A percentile compares a stretch with the other conserved stretches of the same genome.
Conservation (phyloP, 495 filamentous ascomycete genomes). For the Endocarpon pusillum region DNA sequence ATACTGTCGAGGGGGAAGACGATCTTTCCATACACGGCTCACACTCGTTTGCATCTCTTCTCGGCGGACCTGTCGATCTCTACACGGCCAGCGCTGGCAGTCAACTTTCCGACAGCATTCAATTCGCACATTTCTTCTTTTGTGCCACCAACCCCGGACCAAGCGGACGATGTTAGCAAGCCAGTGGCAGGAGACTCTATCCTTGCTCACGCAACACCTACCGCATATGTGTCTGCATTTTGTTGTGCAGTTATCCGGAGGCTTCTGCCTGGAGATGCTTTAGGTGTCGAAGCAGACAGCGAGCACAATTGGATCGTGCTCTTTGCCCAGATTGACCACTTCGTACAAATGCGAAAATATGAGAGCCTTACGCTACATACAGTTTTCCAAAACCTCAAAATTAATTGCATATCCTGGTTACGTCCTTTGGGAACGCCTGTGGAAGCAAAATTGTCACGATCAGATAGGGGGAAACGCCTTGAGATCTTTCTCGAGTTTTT, state of each 20-base stretch:
- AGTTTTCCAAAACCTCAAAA: constrained; percentile 56
- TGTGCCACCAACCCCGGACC: too few relatives aligned
- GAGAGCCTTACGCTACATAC: constrained; percentile 70
- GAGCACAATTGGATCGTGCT: constrained; percentile 41
- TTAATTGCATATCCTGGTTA: constrained; percentile 58
- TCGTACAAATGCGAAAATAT: constrained; percentile 60
- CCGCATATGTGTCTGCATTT: constrained; percentile 65
- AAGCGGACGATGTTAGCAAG: too few relatives aligned
- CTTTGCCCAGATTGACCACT: constrained; percentile 51
- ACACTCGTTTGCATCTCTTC: too few relatives aligned
- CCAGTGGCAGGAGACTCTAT: too few relatives aligned
- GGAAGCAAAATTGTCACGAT: constrained; percentile 39
- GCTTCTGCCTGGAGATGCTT: constrained; percentile 63
- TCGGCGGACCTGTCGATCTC: too few relatives aligned
- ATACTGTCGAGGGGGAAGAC: too few relatives aligned
- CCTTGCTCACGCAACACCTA: too few relatives aligned
- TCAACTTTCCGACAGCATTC: too few relatives aligned
- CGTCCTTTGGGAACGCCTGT: constrained; percentile 20
- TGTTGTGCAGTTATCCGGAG: constrained; percentile 59
- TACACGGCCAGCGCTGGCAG: too few relatives aligned
- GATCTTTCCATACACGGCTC: too few relatives aligned
- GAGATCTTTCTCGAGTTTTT: constrained; percentile 73
- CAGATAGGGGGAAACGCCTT: constrained; percentile 58
- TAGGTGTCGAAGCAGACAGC: constrained; percentile 39
- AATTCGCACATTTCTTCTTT: too few relatives aligned